Percentiles rank a stretch among this genome's conserved stretches.
Evolutionary conservation across 805 yeast genomes (phyloP).

Genomic region (Kazachstania psychrophila): DNA sequence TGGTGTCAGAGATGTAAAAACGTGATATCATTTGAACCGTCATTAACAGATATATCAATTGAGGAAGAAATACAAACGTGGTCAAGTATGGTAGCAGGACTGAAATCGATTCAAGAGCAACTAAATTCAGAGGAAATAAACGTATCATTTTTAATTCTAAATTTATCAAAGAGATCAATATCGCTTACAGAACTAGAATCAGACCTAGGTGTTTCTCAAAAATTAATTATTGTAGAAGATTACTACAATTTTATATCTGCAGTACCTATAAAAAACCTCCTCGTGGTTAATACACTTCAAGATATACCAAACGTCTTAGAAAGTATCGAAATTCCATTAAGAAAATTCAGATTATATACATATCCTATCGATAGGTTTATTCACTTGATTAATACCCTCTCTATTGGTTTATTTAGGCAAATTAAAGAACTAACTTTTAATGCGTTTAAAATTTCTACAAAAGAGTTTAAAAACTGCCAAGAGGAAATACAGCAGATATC

Average conservation of each 20-base stretch:
- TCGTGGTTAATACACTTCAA: constrained; percentile 37
- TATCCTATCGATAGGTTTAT: constrained; percentile 62
- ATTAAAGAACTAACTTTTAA: constrained; percentile 34
- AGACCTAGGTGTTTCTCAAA: constrained; percentile 58
- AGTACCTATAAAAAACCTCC: constrained; percentile 55
- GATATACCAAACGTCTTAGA: too few relatives aligned
- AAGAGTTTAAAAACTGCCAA: constrained; percentile 29
- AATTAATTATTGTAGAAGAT: constrained; percentile 40
- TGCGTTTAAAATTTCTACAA: constrained; percentile 37
- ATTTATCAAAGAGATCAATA: constrained; percentile 62
- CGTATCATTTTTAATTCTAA: constrained; percentile 50
- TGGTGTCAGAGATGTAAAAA: constrained; percentile 64
- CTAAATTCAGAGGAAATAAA: constrained; percentile 44
- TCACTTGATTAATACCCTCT: constrained; percentile 53
- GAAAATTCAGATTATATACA: constrained; percentile 46
- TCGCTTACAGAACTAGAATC: constrained; percentile 50
- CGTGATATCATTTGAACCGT: constrained; percentile 36
- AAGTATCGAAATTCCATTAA: constrained; percentile 60
- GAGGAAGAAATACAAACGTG: constrained; percentile 69
- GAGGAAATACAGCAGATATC: constrained; percentile 30
- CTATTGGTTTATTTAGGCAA: constrained; percentile 45
- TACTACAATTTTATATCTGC: constrained; percentile 59
- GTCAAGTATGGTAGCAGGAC: constrained; percentile 58
- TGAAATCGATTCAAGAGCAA: constrained; percentile 49
- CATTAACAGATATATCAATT: constrained; percentile 46